phyloP scores from a whole-genome alignment of 371 early-diverging fungal species.

The Syncephalastrum racemosum region DNA sequence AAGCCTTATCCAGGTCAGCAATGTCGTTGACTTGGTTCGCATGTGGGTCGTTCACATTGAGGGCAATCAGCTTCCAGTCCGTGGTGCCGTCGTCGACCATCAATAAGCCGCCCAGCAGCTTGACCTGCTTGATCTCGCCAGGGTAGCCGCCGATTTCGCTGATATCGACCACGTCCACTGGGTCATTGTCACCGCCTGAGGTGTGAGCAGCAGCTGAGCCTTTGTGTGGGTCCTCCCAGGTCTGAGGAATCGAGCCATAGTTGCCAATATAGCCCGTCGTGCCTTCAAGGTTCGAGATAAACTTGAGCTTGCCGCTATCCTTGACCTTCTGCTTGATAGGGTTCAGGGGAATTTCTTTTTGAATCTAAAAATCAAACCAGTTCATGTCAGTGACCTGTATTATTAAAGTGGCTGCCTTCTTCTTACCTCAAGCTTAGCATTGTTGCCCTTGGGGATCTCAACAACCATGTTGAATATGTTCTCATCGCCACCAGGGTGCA shows the following conservation, averaged over 20 bases:
- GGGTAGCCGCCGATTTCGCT: conserved; percentile 78
- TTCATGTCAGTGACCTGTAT: no score
- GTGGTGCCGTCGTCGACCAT: conserved; percentile 96
- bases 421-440: conserved; percentile 97
- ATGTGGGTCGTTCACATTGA: conserved; percentile 89
- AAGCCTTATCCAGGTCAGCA: conserved; percentile 6
- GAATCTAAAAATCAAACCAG: neutral
- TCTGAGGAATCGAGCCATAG: conserved; percentile 99
- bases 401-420: neutral
- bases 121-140: conserved; percentile 97
- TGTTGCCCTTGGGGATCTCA: conserved; percentile 99
- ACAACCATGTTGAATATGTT: conserved; percentile 86
- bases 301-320: conserved; percentile 98
- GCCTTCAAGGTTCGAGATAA: conserved; percentile 98
- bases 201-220: conserved; percentile 84
- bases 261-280: conserved; percentile 99
- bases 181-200: conserved; percentile 94
- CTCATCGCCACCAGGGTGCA: conserved; percentile 7
- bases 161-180: conserved; percentile 95
- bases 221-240: conserved; percentile 97
- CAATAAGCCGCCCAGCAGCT: conserved; percentile 92
- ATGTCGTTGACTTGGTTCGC: conserved; percentile 76
- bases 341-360: conserved; percentile 67
- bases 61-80: conserved; percentile 97
- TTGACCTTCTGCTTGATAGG: conserved; percentile 98